Evolutionary conservation across 2,329 filamentous ascomycete species (phyloP).

Genomic region (Penicillium janthinellum): DNA sequence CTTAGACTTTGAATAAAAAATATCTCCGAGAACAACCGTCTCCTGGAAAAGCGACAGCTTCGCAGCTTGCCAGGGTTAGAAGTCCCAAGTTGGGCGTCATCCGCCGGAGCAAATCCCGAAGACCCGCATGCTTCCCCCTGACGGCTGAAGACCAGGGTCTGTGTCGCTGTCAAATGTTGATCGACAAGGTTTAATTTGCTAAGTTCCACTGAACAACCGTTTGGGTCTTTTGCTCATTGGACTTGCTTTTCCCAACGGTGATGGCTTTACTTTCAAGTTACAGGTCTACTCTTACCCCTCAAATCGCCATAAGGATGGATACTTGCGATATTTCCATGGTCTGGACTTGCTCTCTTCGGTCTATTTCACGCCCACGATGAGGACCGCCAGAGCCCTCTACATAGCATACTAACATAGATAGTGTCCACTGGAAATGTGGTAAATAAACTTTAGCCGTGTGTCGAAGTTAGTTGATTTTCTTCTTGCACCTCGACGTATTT

Average conservation of each 20-base stretch:
- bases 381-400: not conserved
- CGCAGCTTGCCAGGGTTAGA: too few species aligned
- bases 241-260: not conserved
- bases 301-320: not conserved
- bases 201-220: conserved; percentile 11
- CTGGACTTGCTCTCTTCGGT: not conserved
- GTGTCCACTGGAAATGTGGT: not conserved
- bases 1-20: not conserved
- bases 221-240: conserved; percentile 3
- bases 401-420: not conserved
- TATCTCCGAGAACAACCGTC: not conserved
- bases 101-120: conserved; percentile 8
- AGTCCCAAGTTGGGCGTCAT: not conserved
- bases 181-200: conserved; percentile 22
- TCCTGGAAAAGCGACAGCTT: not conserved
- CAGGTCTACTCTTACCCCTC: not conserved
- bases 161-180: conserved; percentile 21
- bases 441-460: not conserved
- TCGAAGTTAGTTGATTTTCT: not conserved
- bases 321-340: not conserved
- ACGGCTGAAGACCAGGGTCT: conserved; percentile 5
- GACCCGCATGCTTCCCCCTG: not conserved
- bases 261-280: not conserved
- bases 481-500: not conserved
- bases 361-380: not conserved